Percentiles rank a stretch among this genome's conserved stretches.
phyloP scores from a whole-genome alignment of 495 filamentous ascomycete genomes.

The Trichoderma parareesei region DNA sequence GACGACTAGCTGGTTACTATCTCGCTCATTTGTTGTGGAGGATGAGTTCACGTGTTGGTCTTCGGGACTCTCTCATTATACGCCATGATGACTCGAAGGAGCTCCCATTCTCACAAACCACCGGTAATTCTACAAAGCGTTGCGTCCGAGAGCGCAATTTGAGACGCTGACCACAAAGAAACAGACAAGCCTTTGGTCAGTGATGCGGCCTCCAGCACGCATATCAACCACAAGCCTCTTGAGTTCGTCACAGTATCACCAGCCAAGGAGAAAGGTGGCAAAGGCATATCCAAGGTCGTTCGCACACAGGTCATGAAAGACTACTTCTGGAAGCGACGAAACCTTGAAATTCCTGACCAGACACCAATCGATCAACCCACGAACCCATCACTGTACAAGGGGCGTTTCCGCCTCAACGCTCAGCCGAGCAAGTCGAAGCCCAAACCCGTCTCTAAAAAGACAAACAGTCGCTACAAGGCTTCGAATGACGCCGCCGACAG shows the following conservation, averaged over 20 bases:
- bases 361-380: not conserved
- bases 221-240: not conserved
- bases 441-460: not conserved
- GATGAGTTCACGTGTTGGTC: too few relatives aligned
- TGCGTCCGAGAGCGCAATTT: too few relatives aligned
- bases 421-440: not conserved
- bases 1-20: too few relatives aligned
- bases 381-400: not conserved
- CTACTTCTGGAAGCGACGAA: not conserved
- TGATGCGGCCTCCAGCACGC: not conserved
- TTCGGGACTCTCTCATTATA: too few relatives aligned
- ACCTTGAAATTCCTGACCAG: not conserved
- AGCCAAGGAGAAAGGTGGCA: not conserved
- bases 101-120: too few relatives aligned
- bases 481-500: not conserved
- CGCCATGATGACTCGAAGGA: too few relatives aligned
- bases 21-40: too few relatives aligned
- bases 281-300: not conserved
- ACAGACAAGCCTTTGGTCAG: not conserved
- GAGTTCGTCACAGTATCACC: not conserved
- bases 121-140: too few relatives aligned
- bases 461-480: not conserved
- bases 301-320: conserved; percentile 6
- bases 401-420: not conserved
- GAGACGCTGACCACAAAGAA: not conserved